These are phyloP conservation scores for Volvox africanus DNA, from an alignment of 139 green algal species.

Conservation along the genomic window DNA sequence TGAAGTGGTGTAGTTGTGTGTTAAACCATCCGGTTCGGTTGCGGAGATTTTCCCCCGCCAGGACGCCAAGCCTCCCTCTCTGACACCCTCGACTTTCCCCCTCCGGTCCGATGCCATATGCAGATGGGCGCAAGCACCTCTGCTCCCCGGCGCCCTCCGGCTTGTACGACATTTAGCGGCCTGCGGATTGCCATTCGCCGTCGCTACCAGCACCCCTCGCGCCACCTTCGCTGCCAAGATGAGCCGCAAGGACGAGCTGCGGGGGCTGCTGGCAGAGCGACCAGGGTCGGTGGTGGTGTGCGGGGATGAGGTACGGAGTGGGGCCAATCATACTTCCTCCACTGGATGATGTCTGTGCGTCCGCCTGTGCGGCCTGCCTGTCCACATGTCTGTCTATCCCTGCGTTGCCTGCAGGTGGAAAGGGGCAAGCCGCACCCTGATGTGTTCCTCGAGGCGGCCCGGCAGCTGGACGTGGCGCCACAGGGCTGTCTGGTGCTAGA, in stretches of 20 bases:
- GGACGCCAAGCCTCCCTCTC: no score
- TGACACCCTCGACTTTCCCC: no score
- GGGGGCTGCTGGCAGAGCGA: constrained; percentile 57
- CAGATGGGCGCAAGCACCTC: constrained; percentile 73
- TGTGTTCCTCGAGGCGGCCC: constrained; percentile 81
- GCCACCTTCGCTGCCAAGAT: constrained; percentile 77
- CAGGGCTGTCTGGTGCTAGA: constrained; percentile 87
- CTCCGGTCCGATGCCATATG: background rate
- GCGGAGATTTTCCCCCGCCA: no score
- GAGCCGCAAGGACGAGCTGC: constrained; percentile 56
- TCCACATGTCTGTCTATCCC: no score
- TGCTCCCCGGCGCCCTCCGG: constrained; percentile 87
- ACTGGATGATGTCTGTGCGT: no score
- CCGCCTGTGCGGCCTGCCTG: no score
- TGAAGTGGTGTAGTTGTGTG: no score
- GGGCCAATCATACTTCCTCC: background rate
- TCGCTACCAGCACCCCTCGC: constrained; percentile 84
- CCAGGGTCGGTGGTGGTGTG: constrained; percentile 62
- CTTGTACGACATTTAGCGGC: constrained; percentile 81
- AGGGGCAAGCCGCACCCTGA: constrained; percentile 92
- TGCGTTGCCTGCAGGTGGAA: background rate
- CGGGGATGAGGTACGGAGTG: constrained; percentile 72
- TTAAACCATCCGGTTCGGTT: no score
- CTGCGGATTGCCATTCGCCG: constrained; percentile 69
- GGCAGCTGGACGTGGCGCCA: constrained; percentile 63